These are phyloP conservation scores for Fusarium goolgardi DNA, from an alignment of 2,329 filamentous ascomycete species.

Conservation along the genomic window DNA sequence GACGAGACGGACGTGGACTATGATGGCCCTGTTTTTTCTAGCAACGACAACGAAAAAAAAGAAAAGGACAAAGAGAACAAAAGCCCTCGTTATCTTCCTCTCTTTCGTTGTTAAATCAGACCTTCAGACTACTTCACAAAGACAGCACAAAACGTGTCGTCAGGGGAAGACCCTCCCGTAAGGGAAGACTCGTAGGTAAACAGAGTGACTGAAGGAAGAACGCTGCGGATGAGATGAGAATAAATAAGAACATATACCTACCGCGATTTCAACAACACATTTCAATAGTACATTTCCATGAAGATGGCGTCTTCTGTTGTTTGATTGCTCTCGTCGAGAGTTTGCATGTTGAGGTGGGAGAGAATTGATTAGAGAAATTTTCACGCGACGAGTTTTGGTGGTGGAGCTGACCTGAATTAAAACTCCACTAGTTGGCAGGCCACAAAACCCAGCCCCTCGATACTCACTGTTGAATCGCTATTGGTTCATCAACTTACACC, in stretches of 20 bases:
- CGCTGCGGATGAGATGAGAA: constrained; percentile 40
- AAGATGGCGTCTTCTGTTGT: not conserved
- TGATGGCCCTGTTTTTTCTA: constrained; percentile 63
- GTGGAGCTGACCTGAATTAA: constrained; percentile 9
- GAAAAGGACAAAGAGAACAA: constrained; percentile 1
- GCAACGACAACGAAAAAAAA: constrained; percentile 51
- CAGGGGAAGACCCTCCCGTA: constrained; percentile 51
- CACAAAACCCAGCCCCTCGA: constrained; percentile 15
- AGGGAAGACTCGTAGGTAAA: constrained; percentile 51
- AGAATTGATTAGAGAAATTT: constrained; percentile 21
- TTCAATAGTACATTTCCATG: not conserved
- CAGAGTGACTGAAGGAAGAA: constrained; percentile 50
- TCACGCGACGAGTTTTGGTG: constrained; percentile 20
- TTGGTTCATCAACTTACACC: constrained; percentile 24
- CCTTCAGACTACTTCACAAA: constrained; percentile 53
- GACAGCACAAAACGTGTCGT: constrained; percentile 53
- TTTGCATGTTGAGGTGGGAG: not conserved
- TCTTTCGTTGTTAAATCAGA: constrained; percentile 22
- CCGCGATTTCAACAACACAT: not conserved
- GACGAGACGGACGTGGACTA: constrained; percentile 61
- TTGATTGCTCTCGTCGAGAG: not conserved
- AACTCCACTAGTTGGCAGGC: constrained; percentile 29
- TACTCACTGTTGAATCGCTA: constrained; percentile 3
- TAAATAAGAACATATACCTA: constrained; percentile 11
- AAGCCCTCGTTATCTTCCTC: constrained; percentile 5